Conservation (phyloP, 2,329 filamentous ascomycete genomes). For the Talaromyces albobiverticillius region DNA sequence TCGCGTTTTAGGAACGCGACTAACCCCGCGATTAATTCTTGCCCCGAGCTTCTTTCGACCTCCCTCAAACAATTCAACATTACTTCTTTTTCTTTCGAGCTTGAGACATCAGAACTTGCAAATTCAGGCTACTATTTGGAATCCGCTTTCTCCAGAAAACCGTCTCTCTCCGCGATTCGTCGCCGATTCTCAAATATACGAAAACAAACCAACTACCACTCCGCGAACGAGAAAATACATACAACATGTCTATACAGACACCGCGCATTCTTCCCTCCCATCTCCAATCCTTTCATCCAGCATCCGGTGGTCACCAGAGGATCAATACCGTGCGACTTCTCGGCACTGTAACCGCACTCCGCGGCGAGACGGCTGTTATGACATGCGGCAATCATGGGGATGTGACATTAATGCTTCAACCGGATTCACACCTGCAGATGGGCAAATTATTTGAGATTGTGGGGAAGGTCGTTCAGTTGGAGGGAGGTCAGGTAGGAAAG, state of each 20-base stretch:
- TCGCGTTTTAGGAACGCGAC: slow-evolving; percentile 8
- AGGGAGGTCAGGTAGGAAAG: slow-evolving; percentile 33
- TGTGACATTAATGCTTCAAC: slow-evolving; percentile 70
- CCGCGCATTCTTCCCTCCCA: slow-evolving; percentile 80
- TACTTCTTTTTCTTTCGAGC: no score
- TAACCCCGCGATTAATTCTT: slow-evolving; percentile 5
- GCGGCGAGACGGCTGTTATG: slow-evolving; percentile 75
- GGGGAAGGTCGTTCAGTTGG: slow-evolving; percentile 44
- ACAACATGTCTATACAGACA: slow-evolving; percentile 66
- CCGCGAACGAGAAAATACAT: neutral
- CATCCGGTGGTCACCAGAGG: slow-evolving; percentile 21
- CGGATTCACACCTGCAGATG: slow-evolving; percentile 47
- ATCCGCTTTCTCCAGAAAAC: no score
- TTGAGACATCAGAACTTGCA: no score
- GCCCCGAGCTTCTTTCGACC: neutral
- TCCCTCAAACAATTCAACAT: neutral
- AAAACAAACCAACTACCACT: neutral
- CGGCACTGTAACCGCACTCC: slow-evolving; percentile 78
- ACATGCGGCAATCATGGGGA: slow-evolving; percentile 68
- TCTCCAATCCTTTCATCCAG: slow-evolving; percentile 70
- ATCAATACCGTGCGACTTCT: slow-evolving; percentile 75
- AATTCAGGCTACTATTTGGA: no score
- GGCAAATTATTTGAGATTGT: slow-evolving; percentile 46
- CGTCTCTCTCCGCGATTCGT: no score
- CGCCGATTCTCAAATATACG: no score